Evolutionary conservation across 225 moss, liverwort and hornwort species (phyloP).

Genomic region (Sphagnum tenellum): DNA sequence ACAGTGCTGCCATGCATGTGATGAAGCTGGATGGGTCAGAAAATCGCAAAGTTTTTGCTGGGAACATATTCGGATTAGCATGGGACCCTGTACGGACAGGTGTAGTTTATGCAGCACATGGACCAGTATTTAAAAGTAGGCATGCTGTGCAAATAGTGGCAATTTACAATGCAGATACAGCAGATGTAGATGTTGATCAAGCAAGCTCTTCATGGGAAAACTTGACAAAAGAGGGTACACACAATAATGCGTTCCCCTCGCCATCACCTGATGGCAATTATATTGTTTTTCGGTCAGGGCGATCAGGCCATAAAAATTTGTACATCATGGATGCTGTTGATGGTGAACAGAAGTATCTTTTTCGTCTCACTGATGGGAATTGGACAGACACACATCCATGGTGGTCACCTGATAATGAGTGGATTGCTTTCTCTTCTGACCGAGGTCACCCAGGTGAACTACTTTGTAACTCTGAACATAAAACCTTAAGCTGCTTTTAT

Average conservation of each 20-base stretch:
- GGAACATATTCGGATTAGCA: slow-evolving; percentile 18
- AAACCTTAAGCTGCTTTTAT: too few relatives aligned
- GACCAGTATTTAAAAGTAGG: slow-evolving; percentile 11
- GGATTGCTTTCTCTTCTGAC: slow-evolving; percentile 73
- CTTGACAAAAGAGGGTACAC: slow-evolving; percentile 36
- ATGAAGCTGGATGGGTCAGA: slow-evolving; percentile 53
- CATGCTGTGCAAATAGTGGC: slow-evolving; percentile 37
- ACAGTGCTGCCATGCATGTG: slow-evolving; percentile 13
- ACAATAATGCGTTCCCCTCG: slow-evolving; percentile 71
- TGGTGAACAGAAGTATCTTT: slow-evolving; percentile 56
- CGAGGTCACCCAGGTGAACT: slow-evolving; percentile 24
- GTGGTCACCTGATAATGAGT: slow-evolving; percentile 83
- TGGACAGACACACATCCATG: slow-evolving; percentile 59
- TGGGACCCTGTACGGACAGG: slow-evolving; percentile 53
- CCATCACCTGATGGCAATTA: slow-evolving; percentile 78
- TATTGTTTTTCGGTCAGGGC: slow-evolving; percentile 68
- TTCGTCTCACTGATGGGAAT: slow-evolving; percentile 53
- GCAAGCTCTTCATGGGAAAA: slow-evolving; percentile 6
- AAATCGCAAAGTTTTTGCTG: slow-evolving; percentile 17
- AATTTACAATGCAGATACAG: slow-evolving; percentile 37
- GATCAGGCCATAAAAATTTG: slow-evolving; percentile 64
- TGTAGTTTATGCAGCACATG: slow-evolving; percentile 37
- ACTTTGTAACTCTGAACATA: too few relatives aligned
- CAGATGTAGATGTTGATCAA: slow-evolving; percentile 22
- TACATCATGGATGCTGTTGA: slow-evolving; percentile 72